Base-by-base conservation (phyloP, 164 flowering plant genomes). In the Protea cynaroides region DNA sequence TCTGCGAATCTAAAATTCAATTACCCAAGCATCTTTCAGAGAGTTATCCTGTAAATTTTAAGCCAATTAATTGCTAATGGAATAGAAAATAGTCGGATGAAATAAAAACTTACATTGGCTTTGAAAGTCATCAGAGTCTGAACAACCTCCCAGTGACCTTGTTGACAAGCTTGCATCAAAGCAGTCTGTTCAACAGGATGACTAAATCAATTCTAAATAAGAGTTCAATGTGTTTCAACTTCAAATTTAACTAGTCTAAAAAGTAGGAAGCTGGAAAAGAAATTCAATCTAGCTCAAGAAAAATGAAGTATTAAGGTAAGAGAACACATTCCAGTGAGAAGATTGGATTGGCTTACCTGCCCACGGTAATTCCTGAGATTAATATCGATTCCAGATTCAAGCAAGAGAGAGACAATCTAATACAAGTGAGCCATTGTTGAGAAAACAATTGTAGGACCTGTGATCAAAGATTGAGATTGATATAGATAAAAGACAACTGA, bases 111-210 rank as follows among this genome's bases (percentile, higher is more conserved):
- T 85, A 93, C 98, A 79, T 87, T 87, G 74, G 98, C 96, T 72
- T 75, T 76, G 69, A 72, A 87, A 63, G 90, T 84, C 68, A 93
- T 66, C 34, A 93, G 80, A 58, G 75, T 90, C 79, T 74, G 92
- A 76, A 90, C 98, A 73, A 93, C 98, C 76, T 93, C 95, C 98
- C 97, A 93, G 75, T 90, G 97, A 70, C 98, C 97, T 76, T 87
- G 80, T 70, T 90, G 97, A 49, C 17, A 18, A 59, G 97, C 98
- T 85, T 89, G 98, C 98, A 93, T 93, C 84, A 93, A 76, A 52
- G 98, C 97, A 43, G 98, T 90, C 97, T 93, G 83, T 78, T 63
- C 61, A 70, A 24, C 59, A 68, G 49, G 49, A 68, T n/a, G 24
- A 49, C 38, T 13, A 61, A 40, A 22, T 72, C 17, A 6, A 2